Conservation (phyloP, 768 basidiomycete genomes). For the Pisolithus marmoratus region DNA sequence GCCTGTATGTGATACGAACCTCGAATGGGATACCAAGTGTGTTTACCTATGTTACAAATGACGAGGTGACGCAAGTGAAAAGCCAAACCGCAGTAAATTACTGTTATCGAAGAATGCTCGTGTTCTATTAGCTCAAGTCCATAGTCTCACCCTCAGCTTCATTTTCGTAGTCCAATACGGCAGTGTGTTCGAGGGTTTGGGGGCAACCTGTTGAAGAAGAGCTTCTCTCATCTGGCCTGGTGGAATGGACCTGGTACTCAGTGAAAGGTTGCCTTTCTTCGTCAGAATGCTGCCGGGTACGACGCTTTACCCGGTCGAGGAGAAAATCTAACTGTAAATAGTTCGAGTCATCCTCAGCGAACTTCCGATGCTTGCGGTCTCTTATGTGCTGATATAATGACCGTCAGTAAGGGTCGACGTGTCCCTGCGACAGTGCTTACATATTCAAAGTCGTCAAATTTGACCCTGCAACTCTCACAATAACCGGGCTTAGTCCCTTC, state of each 20-base stretch:
- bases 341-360: conserved; percentile 71
- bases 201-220: conserved; percentile 11
- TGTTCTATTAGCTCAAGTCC: conserved; percentile 14
- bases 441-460: conserved; percentile 81
- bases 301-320: conserved; percentile 55
- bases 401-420: not conserved
- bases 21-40: not conserved
- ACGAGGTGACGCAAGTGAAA: conserved; percentile 7
- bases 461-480: conserved; percentile 91
- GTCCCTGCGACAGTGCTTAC: conserved; percentile 36
- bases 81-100: conserved; percentile 16
- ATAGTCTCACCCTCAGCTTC: conserved; percentile 16
- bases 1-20: not conserved
- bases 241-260: conserved; percentile 11
- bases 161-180: conserved; percentile 15
- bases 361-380: conserved; percentile 72
- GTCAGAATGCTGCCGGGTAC: conserved; percentile 23
- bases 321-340: conserved; percentile 76
- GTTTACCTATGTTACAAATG: conserved; percentile 18
- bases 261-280: conserved; percentile 20
- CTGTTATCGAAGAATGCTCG: conserved; percentile 3
- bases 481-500: conserved; percentile 92
- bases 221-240: conserved; percentile 16
- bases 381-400: conserved; percentile 66
- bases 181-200: conserved; percentile 13